phyloP scores from a whole-genome alignment of 352 stramenopile genomes.

The Phytophthora constricta region DNA sequence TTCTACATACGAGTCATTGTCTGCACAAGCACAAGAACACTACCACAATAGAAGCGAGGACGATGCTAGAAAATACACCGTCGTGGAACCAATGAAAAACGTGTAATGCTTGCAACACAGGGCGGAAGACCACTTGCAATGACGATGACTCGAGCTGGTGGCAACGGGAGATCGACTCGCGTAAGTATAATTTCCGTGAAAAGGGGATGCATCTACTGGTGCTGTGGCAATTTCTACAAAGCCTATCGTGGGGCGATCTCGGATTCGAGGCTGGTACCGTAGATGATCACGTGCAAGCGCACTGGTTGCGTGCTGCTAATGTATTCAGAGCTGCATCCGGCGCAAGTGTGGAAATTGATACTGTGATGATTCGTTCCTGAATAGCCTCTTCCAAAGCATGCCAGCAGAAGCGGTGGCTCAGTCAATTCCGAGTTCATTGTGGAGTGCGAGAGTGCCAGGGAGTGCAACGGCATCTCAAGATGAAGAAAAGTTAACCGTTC shows the following conservation, averaged over 20 bases:
- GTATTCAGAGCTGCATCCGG: not conserved
- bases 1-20: too few relatives aligned
- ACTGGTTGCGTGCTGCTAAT: conserved; percentile 5
- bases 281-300: not conserved
- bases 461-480: too few relatives aligned
- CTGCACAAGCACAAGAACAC: too few relatives aligned
- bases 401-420: too few relatives aligned
- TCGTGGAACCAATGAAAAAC: too few relatives aligned
- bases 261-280: not conserved
- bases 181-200: not conserved
- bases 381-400: too few relatives aligned
- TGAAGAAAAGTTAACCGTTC: not conserved
- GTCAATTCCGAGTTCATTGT: too few relatives aligned
- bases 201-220: conserved; percentile 3
- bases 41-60: too few relatives aligned
- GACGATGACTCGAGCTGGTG: not conserved
- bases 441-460: too few relatives aligned
- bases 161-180: not conserved
- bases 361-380: conserved; percentile 14
- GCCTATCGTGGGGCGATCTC: not conserved
- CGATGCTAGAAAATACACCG: too few relatives aligned
- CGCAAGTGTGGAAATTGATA: not conserved
- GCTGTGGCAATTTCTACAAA: conserved; percentile 1
- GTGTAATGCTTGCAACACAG: too few relatives aligned
- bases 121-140: too few relatives aligned